Percentiles rank a stretch among this genome's conserved stretches.
These are phyloP conservation scores for Crithidia thermophila DNA, from an alignment of 208 protist species.

Conservation along the genomic window DNA sequence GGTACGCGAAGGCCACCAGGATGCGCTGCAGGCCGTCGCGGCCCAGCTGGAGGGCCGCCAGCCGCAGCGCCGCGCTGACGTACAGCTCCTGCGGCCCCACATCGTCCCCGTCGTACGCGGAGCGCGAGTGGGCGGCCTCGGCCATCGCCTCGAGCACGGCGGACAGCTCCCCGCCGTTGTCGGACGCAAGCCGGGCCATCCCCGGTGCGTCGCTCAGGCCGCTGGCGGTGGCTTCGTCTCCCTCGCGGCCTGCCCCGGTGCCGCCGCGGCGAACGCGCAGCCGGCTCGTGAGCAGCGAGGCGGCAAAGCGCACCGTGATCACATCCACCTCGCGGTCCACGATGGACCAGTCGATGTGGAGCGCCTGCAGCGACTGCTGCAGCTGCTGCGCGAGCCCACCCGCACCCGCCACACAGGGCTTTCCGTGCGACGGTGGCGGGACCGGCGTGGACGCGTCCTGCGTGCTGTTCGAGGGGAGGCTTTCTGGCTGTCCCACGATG, in stretches of 20 bases:
- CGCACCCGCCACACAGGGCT: too few species aligned
- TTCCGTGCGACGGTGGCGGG: too few species aligned
- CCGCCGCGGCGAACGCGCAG: slow-evolving; percentile 4
- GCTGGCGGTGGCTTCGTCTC: not conserved
- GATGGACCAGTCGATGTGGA: slow-evolving; percentile 21
- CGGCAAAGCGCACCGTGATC: slow-evolving; percentile 18
- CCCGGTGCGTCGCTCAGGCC: not conserved
- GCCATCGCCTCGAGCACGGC: not conserved
- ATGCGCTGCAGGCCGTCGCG: slow-evolving; percentile 24
- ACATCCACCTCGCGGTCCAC: slow-evolving; percentile 18
- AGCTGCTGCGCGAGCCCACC: slow-evolving; percentile 18
- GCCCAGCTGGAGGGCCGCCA: slow-evolving; percentile 28
- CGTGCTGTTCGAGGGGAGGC: too few species aligned
- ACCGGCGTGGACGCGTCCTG: too few species aligned
- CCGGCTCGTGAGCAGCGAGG: slow-evolving; percentile 16
- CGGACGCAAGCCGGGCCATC: too few species aligned
- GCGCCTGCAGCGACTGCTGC: slow-evolving; percentile 2
- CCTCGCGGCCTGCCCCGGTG: not conserved
- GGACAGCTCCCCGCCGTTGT: not conserved
- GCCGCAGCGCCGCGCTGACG: slow-evolving; percentile 27
- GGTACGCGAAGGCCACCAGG: slow-evolving; percentile 22
- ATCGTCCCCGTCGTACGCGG: not conserved
- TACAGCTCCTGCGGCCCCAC: slow-evolving; percentile 26
- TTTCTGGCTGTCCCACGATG: too few species aligned
- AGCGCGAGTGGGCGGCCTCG: too few species aligned